Conservation (phyloP, 2,329 filamentous ascomycete species). For the Colletotrichum camelliae region DNA sequence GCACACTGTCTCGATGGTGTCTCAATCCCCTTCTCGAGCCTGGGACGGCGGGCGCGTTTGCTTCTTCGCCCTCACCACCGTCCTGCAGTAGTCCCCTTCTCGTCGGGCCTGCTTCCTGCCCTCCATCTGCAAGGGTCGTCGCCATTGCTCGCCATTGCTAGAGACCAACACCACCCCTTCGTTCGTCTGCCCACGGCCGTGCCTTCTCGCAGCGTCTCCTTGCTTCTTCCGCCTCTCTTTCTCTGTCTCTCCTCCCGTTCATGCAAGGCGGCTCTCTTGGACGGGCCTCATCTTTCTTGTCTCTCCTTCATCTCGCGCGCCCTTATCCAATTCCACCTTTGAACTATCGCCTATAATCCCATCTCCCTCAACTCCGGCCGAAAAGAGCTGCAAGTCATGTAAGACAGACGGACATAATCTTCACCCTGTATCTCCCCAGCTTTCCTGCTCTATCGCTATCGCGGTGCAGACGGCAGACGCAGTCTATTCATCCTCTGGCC, state of each 20-base stretch:
- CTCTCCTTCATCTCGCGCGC: conserved; percentile 5
- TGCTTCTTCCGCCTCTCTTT: conserved; percentile 9
- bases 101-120: not conserved
- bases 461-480: not conserved
- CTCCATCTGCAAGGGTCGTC: conserved; percentile 14
- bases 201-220: not conserved
- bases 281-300: not conserved
- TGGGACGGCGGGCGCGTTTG: conserved; percentile 1
- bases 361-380: conserved; percentile 14
- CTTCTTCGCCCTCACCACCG: not conserved
- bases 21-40: conserved; percentile 1
- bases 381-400: conserved; percentile 3
- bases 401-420: conserved; percentile 4
- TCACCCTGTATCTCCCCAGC: not conserved
- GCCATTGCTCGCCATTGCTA: not conserved
- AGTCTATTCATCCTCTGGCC: not conserved
- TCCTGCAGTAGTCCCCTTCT: conserved; percentile 7
- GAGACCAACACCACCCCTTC: not conserved
- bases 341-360: not conserved
- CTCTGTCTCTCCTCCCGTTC: conserved; percentile 14
- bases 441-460: not conserved
- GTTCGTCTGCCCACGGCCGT: not conserved
- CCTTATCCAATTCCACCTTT: not conserved
- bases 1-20: conserved; percentile 1
- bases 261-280: conserved; percentile 7